These are phyloP conservation scores for Stellera chamaejasme DNA, from an alignment of 345 rosid species.

Conservation along the genomic window DNA sequence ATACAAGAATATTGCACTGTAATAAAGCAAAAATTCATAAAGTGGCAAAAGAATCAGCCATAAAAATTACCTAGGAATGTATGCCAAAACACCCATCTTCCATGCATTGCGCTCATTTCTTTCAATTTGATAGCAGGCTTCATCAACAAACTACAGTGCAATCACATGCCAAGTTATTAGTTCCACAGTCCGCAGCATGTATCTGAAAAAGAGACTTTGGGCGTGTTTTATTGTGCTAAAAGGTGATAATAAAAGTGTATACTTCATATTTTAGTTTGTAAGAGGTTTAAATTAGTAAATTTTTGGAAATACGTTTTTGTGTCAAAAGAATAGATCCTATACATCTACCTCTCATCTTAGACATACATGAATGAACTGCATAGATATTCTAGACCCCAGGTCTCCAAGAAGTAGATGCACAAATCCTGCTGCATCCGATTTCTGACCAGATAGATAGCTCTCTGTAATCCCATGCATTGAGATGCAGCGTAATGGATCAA, in stretches of 20 bases:
- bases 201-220: not conserved
- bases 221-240: no score
- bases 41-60: no score
- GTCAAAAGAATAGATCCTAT: no score
- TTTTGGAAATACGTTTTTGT: no score
- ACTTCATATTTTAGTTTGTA: no score
- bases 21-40: no score
- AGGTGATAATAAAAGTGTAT: no score
- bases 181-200: slow-evolving; percentile 6
- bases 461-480: slow-evolving; percentile 96
- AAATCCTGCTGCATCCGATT: slow-evolving; percentile 97
- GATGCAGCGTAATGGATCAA: slow-evolving; percentile 87
- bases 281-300: no score
- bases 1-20: not conserved
- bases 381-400: slow-evolving; percentile 73
- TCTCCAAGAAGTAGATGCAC: slow-evolving; percentile 91
- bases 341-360: no score
- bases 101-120: slow-evolving; percentile 75
- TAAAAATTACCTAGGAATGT: slow-evolving; percentile 59
- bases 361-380: slow-evolving; percentile 82
- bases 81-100: slow-evolving; percentile 78
- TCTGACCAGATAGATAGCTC: slow-evolving; percentile 89
- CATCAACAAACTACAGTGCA: slow-evolving; percentile 74
- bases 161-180: slow-evolving; percentile 11
- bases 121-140: slow-evolving; percentile 91